These are phyloP conservation scores for Gillenia trifoliata DNA, from an alignment of 306 rosid genomes.

Conservation along the genomic window DNA sequence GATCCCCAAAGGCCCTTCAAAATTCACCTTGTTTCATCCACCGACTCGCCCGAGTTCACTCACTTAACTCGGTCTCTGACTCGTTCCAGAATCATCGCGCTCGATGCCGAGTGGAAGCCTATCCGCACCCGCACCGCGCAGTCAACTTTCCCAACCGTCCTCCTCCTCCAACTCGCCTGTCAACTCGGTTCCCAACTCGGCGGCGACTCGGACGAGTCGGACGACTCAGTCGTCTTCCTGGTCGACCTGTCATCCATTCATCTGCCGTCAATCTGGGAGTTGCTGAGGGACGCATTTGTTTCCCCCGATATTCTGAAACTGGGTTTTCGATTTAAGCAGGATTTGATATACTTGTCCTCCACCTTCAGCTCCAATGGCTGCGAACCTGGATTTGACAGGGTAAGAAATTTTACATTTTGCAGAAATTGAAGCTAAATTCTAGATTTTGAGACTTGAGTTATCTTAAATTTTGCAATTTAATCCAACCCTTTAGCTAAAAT, in stretches of 20 bases:
- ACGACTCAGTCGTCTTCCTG: conserved; percentile 50
- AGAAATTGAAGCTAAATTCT: not conserved
- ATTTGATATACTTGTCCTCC: conserved; percentile 64
- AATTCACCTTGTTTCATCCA: too few species aligned
- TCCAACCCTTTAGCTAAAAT: not conserved
- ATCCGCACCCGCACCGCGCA: conserved; percentile 41
- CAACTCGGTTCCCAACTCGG: conserved; percentile 51
- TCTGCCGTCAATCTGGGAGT: conserved; percentile 51
- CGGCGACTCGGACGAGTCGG: conserved; percentile 26
- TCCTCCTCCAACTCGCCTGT: conserved; percentile 81
- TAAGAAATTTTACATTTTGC: conserved; percentile 6
- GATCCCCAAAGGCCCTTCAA: too few species aligned
- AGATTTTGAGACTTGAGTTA: not conserved
- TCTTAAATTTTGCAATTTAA: not conserved
- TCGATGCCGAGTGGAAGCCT: conserved; percentile 96
- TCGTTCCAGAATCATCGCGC: conserved; percentile 61
- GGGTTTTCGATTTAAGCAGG: conserved; percentile 88
- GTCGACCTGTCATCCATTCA: conserved; percentile 61
- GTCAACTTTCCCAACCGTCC: conserved; percentile 52
- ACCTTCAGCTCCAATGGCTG: conserved; percentile 66
- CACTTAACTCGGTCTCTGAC: conserved; percentile 36
- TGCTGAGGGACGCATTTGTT: conserved; percentile 44
- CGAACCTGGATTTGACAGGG: conserved; percentile 63
- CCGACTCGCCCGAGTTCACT: conserved; percentile 65
- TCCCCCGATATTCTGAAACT: conserved; percentile 67